A percentile compares a stretch with the other conserved stretches of the same genome.
Conservation (phyloP, 2,329 filamentous ascomycete genomes). For the Didymella arachidicola region DNA sequence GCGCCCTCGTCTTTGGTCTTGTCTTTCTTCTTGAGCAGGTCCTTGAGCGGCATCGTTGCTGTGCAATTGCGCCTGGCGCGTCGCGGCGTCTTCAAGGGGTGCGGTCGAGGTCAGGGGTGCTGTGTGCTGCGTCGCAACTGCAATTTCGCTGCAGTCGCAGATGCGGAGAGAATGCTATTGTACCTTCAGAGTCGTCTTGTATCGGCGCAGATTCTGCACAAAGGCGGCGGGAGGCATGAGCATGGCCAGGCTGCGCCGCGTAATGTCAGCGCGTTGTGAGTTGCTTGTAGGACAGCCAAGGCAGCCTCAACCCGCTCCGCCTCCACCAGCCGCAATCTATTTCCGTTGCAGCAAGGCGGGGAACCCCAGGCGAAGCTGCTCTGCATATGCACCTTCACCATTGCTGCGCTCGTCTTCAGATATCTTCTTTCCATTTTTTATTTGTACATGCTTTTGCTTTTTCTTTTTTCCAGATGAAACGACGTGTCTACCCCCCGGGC, state of each 20-base stretch:
- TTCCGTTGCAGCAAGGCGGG: conserved; percentile 8
- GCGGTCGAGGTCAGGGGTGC: conserved; percentile 17
- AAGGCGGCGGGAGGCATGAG: conserved; percentile 38
- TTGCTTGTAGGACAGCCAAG: conserved; percentile 24
- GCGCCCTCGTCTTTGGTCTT: conserved; percentile 59
- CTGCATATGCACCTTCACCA: conserved; percentile 1
- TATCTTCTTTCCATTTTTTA: conserved; percentile 21
- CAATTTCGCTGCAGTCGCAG: conserved; percentile 10
- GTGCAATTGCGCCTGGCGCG: conserved; percentile 23
- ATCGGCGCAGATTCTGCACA: conserved; percentile 39
- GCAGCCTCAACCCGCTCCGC: conserved; percentile 41
- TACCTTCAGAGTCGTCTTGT: conserved; percentile 43
- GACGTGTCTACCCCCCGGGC: background rate
- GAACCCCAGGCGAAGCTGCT: background rate
- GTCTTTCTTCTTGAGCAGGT: conserved; percentile 70
- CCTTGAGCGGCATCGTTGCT: conserved; percentile 64
- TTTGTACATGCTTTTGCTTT: conserved; percentile 27
- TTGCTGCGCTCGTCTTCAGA: background rate
- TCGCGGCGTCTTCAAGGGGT: conserved; percentile 24
- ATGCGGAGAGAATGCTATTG: conserved; percentile 24
- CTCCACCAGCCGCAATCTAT: conserved; percentile 25
- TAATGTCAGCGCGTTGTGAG: conserved; percentile 18
- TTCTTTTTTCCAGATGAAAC: conserved; percentile 9
- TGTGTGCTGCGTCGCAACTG: conserved; percentile 13
- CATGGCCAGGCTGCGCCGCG: conserved; percentile 26